These are phyloP conservation scores for Syzygium syzygioides DNA, from an alignment of 441 rosid species.

Conservation along the genomic window DNA sequence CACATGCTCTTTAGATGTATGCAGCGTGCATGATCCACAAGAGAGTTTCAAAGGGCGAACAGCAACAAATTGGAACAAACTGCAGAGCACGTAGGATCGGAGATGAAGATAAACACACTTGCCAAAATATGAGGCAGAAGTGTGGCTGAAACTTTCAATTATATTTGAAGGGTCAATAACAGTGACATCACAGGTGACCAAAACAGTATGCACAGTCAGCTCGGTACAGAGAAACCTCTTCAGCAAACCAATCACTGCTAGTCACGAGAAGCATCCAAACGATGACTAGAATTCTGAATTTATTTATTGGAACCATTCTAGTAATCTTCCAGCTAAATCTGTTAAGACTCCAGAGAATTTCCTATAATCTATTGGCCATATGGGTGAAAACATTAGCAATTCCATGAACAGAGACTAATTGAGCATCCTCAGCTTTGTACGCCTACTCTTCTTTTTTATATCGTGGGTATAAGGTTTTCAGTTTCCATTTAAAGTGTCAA, in stretches of 20 bases:
- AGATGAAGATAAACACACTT: not conserved
- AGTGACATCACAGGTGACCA: not conserved
- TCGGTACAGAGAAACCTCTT: not conserved
- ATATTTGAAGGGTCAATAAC: not conserved
- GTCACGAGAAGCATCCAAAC: not conserved
- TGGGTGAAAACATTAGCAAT: not conserved
- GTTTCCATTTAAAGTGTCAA: slow-evolving; percentile 35
- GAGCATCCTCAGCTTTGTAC: not conserved
- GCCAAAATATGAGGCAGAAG: not conserved
- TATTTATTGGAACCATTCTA: not conserved
- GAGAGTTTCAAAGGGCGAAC: not conserved
- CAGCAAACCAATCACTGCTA: not conserved
- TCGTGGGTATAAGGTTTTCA: not conserved
- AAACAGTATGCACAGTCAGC: no score
- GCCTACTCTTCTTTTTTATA: not conserved
- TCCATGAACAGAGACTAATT: not conserved
- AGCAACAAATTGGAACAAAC: not conserved
- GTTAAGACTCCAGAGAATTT: not conserved
- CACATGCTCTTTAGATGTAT: not conserved
- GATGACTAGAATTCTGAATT: not conserved
- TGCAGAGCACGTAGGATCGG: not conserved
- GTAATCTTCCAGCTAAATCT: not conserved
- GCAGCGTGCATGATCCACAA: not conserved
- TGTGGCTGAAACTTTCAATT: not conserved
- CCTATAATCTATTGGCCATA: not conserved